phyloP scores from a whole-genome alignment of 2,329 filamentous ascomycete species.

The Phaeosphaeria sp. region DNA sequence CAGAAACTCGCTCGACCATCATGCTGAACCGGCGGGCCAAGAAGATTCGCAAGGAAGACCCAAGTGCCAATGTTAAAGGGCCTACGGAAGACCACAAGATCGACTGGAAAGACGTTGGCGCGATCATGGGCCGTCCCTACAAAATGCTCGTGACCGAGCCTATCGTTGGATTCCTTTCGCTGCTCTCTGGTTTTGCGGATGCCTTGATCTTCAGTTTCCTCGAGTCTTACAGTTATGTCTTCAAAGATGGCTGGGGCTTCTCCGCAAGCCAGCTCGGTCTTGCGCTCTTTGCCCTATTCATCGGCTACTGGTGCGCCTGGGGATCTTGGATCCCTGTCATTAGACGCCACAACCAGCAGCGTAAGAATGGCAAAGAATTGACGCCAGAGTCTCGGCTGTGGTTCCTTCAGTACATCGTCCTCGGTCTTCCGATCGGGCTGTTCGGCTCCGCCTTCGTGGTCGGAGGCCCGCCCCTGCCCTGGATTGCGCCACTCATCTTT shows the following conservation, averaged over 20 bases:
- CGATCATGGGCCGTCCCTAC: slow-evolving; percentile 69
- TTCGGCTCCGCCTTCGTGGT: slow-evolving; percentile 69
- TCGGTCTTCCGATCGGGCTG: slow-evolving; percentile 68
- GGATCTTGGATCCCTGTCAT: slow-evolving; percentile 62
- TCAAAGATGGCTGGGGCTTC: slow-evolving; percentile 68
- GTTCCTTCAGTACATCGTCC: slow-evolving; percentile 67
- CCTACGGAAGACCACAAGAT: slow-evolving; percentile 65
- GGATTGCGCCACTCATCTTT: slow-evolving; percentile 63
- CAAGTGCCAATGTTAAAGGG: slow-evolving; percentile 62
- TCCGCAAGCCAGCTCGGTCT: slow-evolving; percentile 63
- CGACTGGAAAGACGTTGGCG: slow-evolving; percentile 49
- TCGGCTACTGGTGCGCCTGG: slow-evolving; percentile 71
- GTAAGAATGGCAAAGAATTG: slow-evolving; percentile 53
- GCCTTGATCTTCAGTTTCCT: slow-evolving; percentile 80
- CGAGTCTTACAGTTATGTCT: slow-evolving; percentile 71
- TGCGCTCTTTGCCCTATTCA: slow-evolving; percentile 63
- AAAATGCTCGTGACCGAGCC: slow-evolving; percentile 77
- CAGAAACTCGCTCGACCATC: slow-evolving; percentile 76
- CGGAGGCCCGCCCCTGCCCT: slow-evolving; percentile 67
- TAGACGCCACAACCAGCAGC: slow-evolving; percentile 53
- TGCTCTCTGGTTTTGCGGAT: slow-evolving; percentile 75
- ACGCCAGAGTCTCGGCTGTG: slow-evolving; percentile 70
- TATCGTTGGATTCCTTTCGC: slow-evolving; percentile 72
- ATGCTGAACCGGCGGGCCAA: slow-evolving; percentile 80
- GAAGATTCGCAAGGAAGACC: slow-evolving; percentile 67